Evolutionary conservation across 129 eudicot species (phyloP).

Genomic region (Centella asiatica): DNA sequence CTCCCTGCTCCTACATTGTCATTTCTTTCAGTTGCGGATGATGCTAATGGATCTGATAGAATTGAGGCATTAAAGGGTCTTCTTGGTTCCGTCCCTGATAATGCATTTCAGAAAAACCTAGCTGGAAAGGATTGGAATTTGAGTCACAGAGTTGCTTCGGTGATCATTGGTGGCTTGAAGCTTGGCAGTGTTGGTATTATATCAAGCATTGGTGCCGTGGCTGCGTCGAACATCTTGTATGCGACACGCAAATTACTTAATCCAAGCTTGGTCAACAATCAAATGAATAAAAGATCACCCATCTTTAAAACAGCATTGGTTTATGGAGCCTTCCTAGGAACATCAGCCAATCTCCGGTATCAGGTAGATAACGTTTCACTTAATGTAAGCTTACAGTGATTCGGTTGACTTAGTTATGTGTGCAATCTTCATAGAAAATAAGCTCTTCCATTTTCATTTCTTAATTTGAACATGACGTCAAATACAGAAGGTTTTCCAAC

Average conservation of each 20-base stretch:
- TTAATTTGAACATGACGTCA: background rate
- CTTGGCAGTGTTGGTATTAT: conserved; percentile 87
- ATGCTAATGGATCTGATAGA: conserved; percentile 45
- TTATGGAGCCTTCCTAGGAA: conserved; percentile 77
- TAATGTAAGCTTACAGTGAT: background rate
- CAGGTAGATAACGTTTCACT: conserved; percentile 42
- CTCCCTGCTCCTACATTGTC: conserved; percentile 97
- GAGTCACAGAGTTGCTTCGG: conserved; percentile 74
- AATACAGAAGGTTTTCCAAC: too few species aligned
- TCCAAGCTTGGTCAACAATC: conserved; percentile 39
- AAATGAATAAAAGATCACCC: conserved; percentile 71
- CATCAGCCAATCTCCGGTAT: conserved; percentile 96
- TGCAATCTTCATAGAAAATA: background rate
- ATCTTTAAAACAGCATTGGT: conserved; percentile 81
- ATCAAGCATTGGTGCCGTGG: conserved; percentile 94
- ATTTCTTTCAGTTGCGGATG: conserved; percentile 54
- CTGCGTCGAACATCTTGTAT: conserved; percentile 64
- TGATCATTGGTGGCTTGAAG: conserved; percentile 83
- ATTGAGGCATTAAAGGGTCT: conserved; percentile 64
- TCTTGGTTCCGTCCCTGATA: conserved; percentile 91
- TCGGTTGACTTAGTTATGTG: background rate
- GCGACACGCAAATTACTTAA: conserved; percentile 46
- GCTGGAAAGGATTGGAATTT: conserved; percentile 85
- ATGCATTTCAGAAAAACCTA: conserved; percentile 84
- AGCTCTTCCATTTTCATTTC: background rate